phyloP scores from a whole-genome alignment of 1,139 yeast genomes.

The Pichia sp. region DNA sequence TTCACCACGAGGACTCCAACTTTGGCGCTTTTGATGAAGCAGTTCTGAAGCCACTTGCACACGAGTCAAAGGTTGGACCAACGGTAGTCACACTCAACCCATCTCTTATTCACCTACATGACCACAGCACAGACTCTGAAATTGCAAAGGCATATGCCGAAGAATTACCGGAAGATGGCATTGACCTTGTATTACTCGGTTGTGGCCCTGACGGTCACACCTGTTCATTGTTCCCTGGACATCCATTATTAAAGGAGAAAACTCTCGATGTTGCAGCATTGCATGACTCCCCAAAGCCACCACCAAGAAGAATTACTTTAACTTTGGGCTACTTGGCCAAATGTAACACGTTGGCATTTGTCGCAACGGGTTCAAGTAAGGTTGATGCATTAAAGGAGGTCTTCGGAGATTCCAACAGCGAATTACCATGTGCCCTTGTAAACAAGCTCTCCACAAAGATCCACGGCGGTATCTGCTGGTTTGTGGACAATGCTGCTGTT shows the following conservation, averaged over 20 bases:
- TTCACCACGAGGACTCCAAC: constrained; percentile 61
- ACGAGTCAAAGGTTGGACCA: constrained; percentile 28
- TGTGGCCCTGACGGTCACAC: constrained; percentile 84
- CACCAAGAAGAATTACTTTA: constrained; percentile 68
- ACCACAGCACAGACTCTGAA: constrained; percentile 40
- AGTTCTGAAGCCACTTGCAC: constrained; percentile 40
- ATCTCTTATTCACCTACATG: constrained; percentile 37
- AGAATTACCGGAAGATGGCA: constrained; percentile 32
- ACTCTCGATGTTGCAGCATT: constrained; percentile 36
- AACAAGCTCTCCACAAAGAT: constrained; percentile 32
- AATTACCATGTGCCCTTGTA: constrained; percentile 71
- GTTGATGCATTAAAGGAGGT: constrained; percentile 66
- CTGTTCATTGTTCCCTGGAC: constrained; percentile 65
- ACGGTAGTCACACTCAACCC: constrained; percentile 46
- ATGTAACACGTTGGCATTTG: constrained; percentile 62
- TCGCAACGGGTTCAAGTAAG: constrained; percentile 85
- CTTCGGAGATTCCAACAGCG: constrained; percentile 36
- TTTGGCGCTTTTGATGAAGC: constrained; percentile 54
- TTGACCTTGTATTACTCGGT: constrained; percentile 60
- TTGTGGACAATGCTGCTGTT: constrained; percentile 70
- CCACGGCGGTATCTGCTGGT: constrained; percentile 58
- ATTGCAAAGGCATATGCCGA: constrained; percentile 48
- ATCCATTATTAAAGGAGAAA: constrained; percentile 38
- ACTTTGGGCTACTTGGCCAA: constrained; percentile 56
- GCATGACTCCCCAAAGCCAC: constrained; percentile 68